A percentile compares a stretch with the other conserved stretches of the same genome.
These are phyloP conservation scores for Coniosporium apollinis DNA, from an alignment of 495 filamentous ascomycete genomes.

Conservation along the genomic window DNA sequence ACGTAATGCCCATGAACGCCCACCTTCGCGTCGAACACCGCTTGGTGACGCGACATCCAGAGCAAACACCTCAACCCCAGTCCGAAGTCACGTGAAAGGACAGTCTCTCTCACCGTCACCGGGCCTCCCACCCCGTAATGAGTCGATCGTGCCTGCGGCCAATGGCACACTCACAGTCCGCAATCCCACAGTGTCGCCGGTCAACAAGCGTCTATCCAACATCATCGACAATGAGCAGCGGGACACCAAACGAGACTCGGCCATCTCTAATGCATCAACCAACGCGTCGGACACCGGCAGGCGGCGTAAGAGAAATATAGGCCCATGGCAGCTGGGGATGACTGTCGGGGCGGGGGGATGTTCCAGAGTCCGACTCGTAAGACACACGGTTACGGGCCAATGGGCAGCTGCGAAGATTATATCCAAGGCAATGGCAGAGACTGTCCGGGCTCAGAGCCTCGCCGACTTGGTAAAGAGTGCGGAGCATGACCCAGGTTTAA, in stretches of 20 bases:
- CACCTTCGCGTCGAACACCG: conserved; percentile 25
- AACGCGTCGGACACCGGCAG: conserved; percentile 40
- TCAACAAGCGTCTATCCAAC: conserved; percentile 37
- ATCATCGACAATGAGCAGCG: conserved; percentile 33
- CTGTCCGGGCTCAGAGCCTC: conserved; percentile 59
- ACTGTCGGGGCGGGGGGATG: conserved; percentile 75
- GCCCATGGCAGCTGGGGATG: conserved; percentile 80
- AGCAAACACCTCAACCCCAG: conserved; percentile 21
- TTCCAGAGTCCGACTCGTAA: conserved; percentile 65
- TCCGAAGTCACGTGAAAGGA: conserved; percentile 3
- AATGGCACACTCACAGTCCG: conserved; percentile 24
- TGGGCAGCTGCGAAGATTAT: conserved; percentile 89
- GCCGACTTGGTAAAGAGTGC: conserved; percentile 38
- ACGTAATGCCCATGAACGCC: conserved; percentile 1
- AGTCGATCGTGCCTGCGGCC: conserved; percentile 20
- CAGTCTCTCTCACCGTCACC: conserved; percentile 10
- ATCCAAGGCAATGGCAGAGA: conserved; percentile 52
- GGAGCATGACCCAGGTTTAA: conserved; percentile 10
- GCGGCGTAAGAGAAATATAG: conserved; percentile 55
- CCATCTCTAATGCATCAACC: conserved; percentile 52
- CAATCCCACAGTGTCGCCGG: conserved; percentile 24
- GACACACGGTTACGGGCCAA: conserved; percentile 56
- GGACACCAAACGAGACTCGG: conserved; percentile 50
- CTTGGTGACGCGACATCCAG: conserved; percentile 32
- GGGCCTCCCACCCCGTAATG: conserved; percentile 23